These are phyloP conservation scores for Ballota nigra DNA, from an alignment of 257 asterid species.

Conservation along the genomic window DNA sequence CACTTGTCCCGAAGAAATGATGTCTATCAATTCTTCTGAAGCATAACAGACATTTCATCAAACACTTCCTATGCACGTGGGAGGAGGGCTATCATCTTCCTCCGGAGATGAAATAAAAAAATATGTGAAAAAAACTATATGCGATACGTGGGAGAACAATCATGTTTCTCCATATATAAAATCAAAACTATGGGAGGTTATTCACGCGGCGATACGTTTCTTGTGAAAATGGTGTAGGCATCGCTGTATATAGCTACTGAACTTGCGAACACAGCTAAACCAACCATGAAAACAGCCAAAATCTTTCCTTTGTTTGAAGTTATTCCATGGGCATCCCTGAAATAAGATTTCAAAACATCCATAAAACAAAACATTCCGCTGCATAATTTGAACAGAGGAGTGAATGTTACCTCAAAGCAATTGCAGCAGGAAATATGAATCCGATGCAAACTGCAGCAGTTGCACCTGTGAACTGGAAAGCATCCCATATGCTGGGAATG, in stretches of 20 bases:
- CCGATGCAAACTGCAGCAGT: conserved; percentile 48
- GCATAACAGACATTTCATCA: conserved; percentile 9
- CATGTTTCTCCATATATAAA: too few species aligned
- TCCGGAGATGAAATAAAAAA: too few species aligned
- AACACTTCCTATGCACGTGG: background rate
- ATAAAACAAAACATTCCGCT: background rate
- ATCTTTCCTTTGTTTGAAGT: conserved; percentile 38
- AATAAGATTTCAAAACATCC: background rate
- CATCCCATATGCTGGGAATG: conserved; percentile 59
- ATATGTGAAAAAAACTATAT: too few species aligned
- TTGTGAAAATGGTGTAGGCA: conserved; percentile 34
- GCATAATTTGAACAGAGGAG: background rate
- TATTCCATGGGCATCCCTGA: conserved; percentile 44
- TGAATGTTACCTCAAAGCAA: conserved; percentile 40
- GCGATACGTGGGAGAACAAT: too few species aligned
- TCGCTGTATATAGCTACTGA: conserved; percentile 49
- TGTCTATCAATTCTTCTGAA: background rate
- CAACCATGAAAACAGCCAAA: conserved; percentile 49
- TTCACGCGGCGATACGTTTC: conserved; percentile 21
- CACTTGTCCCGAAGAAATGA: conserved; percentile 7
- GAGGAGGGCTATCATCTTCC: background rate
- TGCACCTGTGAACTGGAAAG: conserved; percentile 55
- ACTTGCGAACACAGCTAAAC: conserved; percentile 46
- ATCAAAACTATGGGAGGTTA: background rate
- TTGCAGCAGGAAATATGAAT: conserved; percentile 48